Conservation (phyloP, 2,329 filamentous ascomycete genomes). For the Epichloe hybrida region DNA sequence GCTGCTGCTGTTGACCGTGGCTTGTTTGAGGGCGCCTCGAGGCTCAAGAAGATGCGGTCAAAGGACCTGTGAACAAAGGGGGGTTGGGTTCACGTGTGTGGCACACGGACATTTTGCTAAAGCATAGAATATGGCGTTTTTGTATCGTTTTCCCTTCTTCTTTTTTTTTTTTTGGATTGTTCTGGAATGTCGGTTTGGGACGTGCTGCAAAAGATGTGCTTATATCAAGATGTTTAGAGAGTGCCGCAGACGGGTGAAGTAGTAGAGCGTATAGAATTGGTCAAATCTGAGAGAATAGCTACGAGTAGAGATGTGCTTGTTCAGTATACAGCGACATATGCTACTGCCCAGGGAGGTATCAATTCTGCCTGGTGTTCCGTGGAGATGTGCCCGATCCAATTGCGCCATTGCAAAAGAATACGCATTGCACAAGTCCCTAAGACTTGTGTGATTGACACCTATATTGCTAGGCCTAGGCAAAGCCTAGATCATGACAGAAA, state of each 20-base stretch:
- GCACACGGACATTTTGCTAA: neutral
- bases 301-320: neutral
- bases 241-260: neutral
- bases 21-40: conserved; percentile 74
- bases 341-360: no score
- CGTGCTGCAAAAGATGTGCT: neutral
- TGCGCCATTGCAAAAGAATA: no score
- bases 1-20: conserved; percentile 86
- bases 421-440: no score
- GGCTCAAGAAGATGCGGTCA: conserved; percentile 72
- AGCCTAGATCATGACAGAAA: no score
- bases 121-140: conserved; percentile 4
- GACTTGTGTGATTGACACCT: no score
- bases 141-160: neutral
- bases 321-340: no score
- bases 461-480: no score
- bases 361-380: no score
- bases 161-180: neutral
- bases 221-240: neutral
- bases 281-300: neutral
- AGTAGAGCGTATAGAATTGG: neutral
- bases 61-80: conserved; percentile 38
- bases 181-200: neutral
- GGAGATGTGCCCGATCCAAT: no score
- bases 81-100: neutral